A percentile compares a stretch with the other conserved stretches of the same genome.
Conservation (phyloP, 78 protist genomes). For the Mantamonas sphyraenae region DNA sequence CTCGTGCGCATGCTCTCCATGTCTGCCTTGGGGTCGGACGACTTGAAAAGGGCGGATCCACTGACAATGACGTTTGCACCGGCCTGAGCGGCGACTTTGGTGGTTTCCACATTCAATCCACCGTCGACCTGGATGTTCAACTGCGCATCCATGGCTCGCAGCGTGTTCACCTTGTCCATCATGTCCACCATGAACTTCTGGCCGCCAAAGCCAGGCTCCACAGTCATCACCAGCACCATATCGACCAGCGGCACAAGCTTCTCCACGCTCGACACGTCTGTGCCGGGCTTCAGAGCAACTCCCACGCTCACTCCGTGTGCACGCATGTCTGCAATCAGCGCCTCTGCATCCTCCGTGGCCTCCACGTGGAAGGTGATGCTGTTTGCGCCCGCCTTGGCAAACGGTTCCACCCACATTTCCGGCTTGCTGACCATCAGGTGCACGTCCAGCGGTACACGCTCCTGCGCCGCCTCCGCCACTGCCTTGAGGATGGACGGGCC, state of each 20-base stretch:
- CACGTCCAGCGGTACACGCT: constrained; percentile 47
- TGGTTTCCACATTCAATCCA: constrained; percentile 48
- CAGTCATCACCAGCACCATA: constrained; percentile 77
- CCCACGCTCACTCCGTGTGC: constrained; percentile 40
- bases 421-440: constrained; percentile 77
- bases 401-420: constrained; percentile 30
- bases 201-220: constrained; percentile 88
- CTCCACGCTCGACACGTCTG: constrained; percentile 18
- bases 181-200: constrained; percentile 58
- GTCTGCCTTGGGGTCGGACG: neutral
- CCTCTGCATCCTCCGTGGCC: constrained; percentile 18
- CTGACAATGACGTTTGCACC: constrained; percentile 80
- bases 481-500: constrained; percentile 65
- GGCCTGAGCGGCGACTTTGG: constrained; percentile 50
- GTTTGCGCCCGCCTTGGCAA: constrained; percentile 38
- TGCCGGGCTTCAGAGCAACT: constrained; percentile 60
- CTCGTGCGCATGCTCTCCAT: constrained; percentile 9
- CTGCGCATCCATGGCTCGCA: constrained; percentile 31
- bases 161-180: constrained; percentile 36
- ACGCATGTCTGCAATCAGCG: neutral
- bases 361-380: constrained; percentile 72
- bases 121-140: constrained; percentile 77
- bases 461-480: constrained; percentile 14
- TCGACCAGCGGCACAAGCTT: constrained; percentile 7
- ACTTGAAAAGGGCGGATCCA: constrained; percentile 64